Evolutionary conservation across 306 rosid species (phyloP).

Genomic region (Echinosophora koreensis): DNA sequence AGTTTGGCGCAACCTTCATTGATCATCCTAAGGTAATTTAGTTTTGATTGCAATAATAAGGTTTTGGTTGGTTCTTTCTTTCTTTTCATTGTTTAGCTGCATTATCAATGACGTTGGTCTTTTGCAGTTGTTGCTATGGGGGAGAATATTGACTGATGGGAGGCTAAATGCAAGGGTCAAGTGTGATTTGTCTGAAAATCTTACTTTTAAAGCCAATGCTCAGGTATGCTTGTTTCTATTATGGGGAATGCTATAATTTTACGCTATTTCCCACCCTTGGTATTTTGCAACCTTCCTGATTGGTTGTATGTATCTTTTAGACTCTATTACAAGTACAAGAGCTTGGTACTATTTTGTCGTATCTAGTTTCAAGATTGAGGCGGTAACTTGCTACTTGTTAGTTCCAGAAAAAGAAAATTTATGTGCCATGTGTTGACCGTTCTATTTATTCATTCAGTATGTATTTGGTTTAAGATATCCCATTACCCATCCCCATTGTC

Average conservation of each 20-base stretch:
- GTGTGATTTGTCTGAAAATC: slow-evolving; percentile 81
- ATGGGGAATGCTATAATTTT: slow-evolving; percentile 20
- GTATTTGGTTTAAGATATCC: background rate
- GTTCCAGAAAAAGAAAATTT: background rate
- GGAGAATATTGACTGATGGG: slow-evolving; percentile 92
- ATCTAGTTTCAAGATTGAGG: slow-evolving; percentile 16
- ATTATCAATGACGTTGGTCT: background rate
- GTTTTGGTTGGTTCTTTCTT: background rate
- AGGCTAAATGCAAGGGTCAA: slow-evolving; percentile 88
- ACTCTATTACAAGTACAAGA: slow-evolving; percentile 7
- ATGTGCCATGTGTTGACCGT: background rate
- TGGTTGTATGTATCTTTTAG: slow-evolving; percentile 22
- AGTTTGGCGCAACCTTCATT: slow-evolving; percentile 92
- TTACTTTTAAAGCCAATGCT: slow-evolving; percentile 89
- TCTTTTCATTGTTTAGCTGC: background rate
- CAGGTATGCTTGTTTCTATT: slow-evolving; percentile 60
- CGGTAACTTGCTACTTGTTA: background rate
- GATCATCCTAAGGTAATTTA: slow-evolving; percentile 88
- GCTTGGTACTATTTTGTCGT: background rate
- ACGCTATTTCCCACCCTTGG: background rate
- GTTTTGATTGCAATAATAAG: background rate
- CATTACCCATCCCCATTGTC: background rate
- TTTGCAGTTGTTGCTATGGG: slow-evolving; percentile 88
- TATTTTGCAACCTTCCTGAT: background rate
- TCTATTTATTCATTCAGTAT: background rate